Evolutionary conservation across 345 rosid species (phyloP).

Genomic region (Psidium guajava): DNA sequence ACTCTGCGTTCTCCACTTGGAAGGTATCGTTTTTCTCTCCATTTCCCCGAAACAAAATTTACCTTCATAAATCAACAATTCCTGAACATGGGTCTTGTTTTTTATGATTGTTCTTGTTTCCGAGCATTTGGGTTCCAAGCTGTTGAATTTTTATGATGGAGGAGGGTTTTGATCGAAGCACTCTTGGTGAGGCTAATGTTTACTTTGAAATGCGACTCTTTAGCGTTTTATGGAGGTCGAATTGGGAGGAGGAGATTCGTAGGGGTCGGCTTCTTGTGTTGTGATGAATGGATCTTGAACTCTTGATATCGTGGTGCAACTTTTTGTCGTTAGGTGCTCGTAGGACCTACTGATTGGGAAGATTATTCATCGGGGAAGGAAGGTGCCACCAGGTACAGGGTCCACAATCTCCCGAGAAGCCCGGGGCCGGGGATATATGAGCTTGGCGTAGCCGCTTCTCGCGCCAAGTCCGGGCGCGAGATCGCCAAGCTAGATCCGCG

Average conservation of each 20-base stretch:
- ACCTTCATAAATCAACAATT: background rate
- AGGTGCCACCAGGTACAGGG: slow-evolving; percentile 66
- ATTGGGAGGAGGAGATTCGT: background rate
- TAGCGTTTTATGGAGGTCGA: background rate
- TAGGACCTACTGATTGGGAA: slow-evolving; percentile 75
- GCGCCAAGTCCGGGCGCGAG: slow-evolving; percentile 11
- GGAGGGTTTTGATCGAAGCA: background rate
- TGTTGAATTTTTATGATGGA: background rate
- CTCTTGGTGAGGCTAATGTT: background rate
- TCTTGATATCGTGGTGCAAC: background rate
- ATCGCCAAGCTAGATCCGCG: slow-evolving; percentile 29
- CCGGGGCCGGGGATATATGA: slow-evolving; percentile 64
- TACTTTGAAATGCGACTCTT: background rate
- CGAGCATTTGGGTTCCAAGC: background rate
- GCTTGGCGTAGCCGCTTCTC: slow-evolving; percentile 40
- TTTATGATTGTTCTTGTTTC: background rate
- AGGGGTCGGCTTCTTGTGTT: background rate
- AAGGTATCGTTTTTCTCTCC: slow-evolving; percentile 23
- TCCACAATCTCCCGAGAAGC: slow-evolving; percentile 54
- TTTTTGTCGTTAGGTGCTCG: slow-evolving; percentile 31
- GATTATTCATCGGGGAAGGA: slow-evolving; percentile 50
- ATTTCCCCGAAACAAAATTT: background rate
- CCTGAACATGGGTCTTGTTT: background rate
- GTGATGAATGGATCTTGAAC: background rate
- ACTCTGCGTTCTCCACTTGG: slow-evolving; percentile 62